Base-by-base conservation (phyloP, 2,329 filamentous ascomycete genomes). In the Trichophyton equinum region DNA sequence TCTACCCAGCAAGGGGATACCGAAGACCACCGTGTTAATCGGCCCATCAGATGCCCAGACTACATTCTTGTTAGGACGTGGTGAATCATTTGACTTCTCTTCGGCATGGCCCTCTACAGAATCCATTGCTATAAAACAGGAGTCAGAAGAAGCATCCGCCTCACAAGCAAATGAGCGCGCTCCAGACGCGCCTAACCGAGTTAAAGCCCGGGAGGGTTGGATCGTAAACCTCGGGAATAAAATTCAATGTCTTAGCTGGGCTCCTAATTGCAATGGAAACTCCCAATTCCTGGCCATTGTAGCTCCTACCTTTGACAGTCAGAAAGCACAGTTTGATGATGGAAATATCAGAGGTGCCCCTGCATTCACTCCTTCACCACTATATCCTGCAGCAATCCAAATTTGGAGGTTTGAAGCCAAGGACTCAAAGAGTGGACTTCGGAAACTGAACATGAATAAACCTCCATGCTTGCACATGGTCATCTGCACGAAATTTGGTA, bases 401-500 rank as follows among this genome's bases (percentile, higher is more conserved):
- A 78, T 86, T 5, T 85, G 83, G 83, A 73, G 77, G 4, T 81
- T 85, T 65, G 71, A 73, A 42, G 74, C 76, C 2, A 60, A 68
- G 47, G 67, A 69, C 4, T 3, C 22, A 1, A 42, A 18, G 22
- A 61, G 65, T 15, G 62, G 64, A 22, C 69, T 73, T 0, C 72
- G 74, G 13, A 71, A 69, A 1, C 69, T 83, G 5, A 76, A 82
- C 65, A 73, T 74, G 64, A 67, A 65, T 0, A 66, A 62, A 7
- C 66, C 73, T 15, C 82, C 83, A 2, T 67, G 69, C 51, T 72
- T 85, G 47, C 72, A 73, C 27, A 65, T 78, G 40, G 77, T 80
- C 2, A 68, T 85, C n/a, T 83, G 81, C 65, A 78, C 79, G 1
- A 74, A 82, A 22, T 84, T 81, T 77, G 83, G 82, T 2, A 76